Percentiles rank a stretch among this genome's conserved stretches.
These are phyloP conservation scores for Cryphonectria radicalis DNA, from an alignment of 2,329 filamentous ascomycete genomes.

Conservation along the genomic window DNA sequence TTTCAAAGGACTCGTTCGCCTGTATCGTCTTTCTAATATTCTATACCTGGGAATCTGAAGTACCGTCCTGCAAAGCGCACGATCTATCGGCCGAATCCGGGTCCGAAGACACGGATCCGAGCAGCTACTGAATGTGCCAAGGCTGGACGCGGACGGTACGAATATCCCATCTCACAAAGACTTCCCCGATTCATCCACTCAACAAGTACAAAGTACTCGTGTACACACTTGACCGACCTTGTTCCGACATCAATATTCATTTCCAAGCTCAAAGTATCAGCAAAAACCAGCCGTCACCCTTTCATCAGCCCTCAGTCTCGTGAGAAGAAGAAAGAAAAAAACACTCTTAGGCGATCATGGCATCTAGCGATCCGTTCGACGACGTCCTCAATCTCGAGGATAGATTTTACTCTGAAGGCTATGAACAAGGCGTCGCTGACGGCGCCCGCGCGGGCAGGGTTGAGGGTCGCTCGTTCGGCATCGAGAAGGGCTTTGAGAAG, in stretches of 20 bases:
- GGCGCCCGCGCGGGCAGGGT: slow-evolving; percentile 77
- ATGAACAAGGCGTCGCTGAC: slow-evolving; percentile 73
- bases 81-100: not conserved
- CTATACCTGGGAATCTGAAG: not conserved
- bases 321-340: no score
- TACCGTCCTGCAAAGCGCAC: not conserved
- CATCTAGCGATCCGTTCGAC: slow-evolving; percentile 56
- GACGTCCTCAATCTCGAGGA: slow-evolving; percentile 65
- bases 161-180: not conserved
- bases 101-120: not conserved
- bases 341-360: slow-evolving; percentile 31
- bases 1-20: no score
- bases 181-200: not conserved
- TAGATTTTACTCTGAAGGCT: slow-evolving; percentile 81
- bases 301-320: no score
- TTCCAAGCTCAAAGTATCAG: not conserved
- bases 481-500: slow-evolving; percentile 93
- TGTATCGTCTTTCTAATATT: not conserved
- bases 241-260: not conserved
- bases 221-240: not conserved
- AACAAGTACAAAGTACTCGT: not conserved
- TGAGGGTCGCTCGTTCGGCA: slow-evolving; percentile 87
- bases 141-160: not conserved
- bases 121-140: not conserved
- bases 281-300: not conserved